These are phyloP conservation scores for Metschnikowia shivogae DNA, from an alignment of 805 yeast species.

Conservation along the genomic window DNA sequence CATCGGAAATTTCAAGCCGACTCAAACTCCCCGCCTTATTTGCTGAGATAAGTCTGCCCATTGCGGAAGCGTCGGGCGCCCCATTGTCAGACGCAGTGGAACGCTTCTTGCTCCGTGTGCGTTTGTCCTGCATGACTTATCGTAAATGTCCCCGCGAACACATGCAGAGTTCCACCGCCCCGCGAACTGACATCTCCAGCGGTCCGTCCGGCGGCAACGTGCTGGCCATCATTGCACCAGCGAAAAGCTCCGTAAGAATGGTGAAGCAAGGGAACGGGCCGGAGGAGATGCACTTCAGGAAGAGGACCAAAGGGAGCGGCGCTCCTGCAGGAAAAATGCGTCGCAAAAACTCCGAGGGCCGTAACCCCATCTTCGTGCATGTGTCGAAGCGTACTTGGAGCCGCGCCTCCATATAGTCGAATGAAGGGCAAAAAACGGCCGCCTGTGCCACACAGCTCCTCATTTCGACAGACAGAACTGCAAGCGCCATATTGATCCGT, in stretches of 20 bases:
- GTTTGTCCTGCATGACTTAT: neutral
- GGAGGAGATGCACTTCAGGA: too few relatives aligned
- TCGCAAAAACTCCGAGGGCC: constrained; percentile 1
- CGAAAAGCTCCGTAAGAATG: too few relatives aligned
- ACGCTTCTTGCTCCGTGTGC: neutral
- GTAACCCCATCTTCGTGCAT: constrained; percentile 1
- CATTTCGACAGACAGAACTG: neutral
- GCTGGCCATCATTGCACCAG: too few relatives aligned
- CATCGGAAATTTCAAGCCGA: too few relatives aligned
- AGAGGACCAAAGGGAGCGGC: too few relatives aligned
- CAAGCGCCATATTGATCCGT: neutral
- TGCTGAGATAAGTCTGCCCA: too few relatives aligned
- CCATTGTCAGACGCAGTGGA: too few relatives aligned
- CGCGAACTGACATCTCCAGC: neutral
- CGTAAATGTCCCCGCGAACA: constrained; percentile 4
- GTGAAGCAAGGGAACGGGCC: too few relatives aligned
- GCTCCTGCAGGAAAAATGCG: neutral
- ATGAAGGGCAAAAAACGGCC: constrained; percentile 1
- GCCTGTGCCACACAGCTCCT: neutral
- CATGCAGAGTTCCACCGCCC: constrained; percentile 2
- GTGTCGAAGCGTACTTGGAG: constrained; percentile 4
- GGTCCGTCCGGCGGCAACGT: too few relatives aligned
- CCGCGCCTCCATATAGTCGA: constrained; percentile 1
- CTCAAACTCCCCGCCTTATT: too few relatives aligned
- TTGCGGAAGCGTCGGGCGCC: too few relatives aligned